These are phyloP conservation scores for Mucor indicus DNA, from an alignment of 371 early-diverging fungal genomes.

Conservation along the genomic window DNA sequence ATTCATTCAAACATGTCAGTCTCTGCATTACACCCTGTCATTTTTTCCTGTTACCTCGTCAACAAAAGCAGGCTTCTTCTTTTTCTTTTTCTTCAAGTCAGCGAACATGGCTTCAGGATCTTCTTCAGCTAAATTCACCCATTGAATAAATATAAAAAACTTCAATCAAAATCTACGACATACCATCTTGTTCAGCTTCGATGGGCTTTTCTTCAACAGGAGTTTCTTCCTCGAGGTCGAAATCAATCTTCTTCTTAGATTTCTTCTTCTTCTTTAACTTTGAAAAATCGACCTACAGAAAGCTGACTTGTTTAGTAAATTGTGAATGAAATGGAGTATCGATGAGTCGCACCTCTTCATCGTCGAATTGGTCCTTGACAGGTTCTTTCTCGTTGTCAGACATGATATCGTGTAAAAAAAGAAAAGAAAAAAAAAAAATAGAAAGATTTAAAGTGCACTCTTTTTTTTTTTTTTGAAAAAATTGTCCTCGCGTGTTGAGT, in stretches of 20 bases:
- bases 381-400: conserved; percentile 51
- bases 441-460: too few relatives aligned
- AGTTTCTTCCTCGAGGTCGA: conserved; percentile 32
- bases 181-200: conserved; percentile 22
- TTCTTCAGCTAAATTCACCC: conserved; percentile 41
- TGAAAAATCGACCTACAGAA: conserved; percentile 44
- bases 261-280: conserved; percentile 58
- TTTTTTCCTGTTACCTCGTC: conserved; percentile 40
- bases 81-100: conserved; percentile 88
- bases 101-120: conserved; percentile 80
- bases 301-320: background rate
- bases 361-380: conserved; percentile 39
- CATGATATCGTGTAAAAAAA: conserved; percentile 16
- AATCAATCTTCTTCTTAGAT: conserved; percentile 55
- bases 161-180: too few relatives aligned
- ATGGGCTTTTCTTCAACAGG: conserved; percentile 23
- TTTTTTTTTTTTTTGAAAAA: too few relatives aligned
- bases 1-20: background rate
- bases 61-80: conserved; percentile 75
- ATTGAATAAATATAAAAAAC: too few relatives aligned
- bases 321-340: background rate
- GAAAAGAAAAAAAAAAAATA: background rate
- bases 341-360: conserved; percentile 44
- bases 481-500: too few relatives aligned
- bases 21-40: background rate